Conservation (phyloP, 192 early-diverging fungal species). For the Rhizophagus clarus region DNA sequence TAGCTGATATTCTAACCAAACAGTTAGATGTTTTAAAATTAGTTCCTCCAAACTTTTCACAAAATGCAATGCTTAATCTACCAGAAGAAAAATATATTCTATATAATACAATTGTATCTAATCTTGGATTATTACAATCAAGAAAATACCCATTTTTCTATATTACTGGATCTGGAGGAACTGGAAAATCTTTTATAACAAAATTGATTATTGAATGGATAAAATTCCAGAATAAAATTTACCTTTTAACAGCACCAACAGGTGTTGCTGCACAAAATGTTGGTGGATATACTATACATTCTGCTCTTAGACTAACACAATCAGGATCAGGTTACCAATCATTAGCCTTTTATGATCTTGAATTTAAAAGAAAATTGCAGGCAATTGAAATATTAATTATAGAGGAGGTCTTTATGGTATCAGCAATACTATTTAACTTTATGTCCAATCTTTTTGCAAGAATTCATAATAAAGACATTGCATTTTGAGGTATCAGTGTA, state of each 20-base stretch:
- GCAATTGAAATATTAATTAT: background rate
- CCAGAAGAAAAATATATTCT: background rate
- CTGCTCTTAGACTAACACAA: background rate
- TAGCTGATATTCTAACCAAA: background rate
- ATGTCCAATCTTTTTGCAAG: background rate
- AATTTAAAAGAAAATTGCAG: background rate
- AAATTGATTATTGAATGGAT: background rate
- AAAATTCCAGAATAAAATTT: too few relatives aligned
- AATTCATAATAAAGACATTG: background rate
- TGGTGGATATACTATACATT: too few relatives aligned
- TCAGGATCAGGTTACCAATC: background rate
- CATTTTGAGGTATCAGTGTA: background rate
- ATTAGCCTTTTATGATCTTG: background rate
- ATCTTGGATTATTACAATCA: background rate
- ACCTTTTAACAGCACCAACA: too few relatives aligned
- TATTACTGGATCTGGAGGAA: background rate
- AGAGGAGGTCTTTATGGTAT: background rate
- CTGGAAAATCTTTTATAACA: slow-evolving; percentile 4
- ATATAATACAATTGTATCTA: background rate
- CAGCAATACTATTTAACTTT: background rate
- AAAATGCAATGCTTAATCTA: background rate
- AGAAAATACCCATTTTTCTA: background rate
- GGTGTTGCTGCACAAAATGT: too few relatives aligned
- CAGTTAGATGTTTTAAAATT: background rate
- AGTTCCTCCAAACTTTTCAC: background rate